Base-by-base conservation (phyloP, 768 basidiomycete genomes). In the Boletales sp. region DNA sequence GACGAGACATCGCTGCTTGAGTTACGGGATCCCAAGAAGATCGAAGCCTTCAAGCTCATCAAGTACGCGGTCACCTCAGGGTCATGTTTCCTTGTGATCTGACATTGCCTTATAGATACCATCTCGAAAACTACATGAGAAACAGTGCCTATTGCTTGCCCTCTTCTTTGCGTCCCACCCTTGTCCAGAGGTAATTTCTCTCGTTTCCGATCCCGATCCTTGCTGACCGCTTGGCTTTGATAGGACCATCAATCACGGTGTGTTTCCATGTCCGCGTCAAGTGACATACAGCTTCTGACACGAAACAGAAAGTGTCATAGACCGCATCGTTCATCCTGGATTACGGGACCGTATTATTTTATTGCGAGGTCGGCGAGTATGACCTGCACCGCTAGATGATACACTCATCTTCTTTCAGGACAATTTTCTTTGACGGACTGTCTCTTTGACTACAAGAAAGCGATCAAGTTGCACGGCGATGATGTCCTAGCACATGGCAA, bases 291-390 rank as follows among this genome's bases (percentile, higher is more conserved):
- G 17, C 3, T 39, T 36, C 51, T 68, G 44, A 56, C 42, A 41
- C 40, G 8, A 41, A 60, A 11, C 61, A 93, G 94, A 94, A 65
- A 87, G 90, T 57, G 78, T 87, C n/a, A 91, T 96, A 59, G 94
- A 96, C 66, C 82, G 84, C 40, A 84, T 96, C 41, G 77, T 91
- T 51, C 90, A 94, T 69, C 89, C 94, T 41, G 88, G 92, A 59
- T 73, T 97, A 49, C 81, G 94, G 33, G 94, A 96, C 59, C 80
- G 91, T 32, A 87, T 95, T 78, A 96, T 97, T 58, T 74, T 95
- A 15, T 71, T 92, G 32, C 79, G 91, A 74, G 87, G 93, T 86
- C 6, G 30, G 55, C 11, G 14, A 17, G 9, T 15, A 7, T 64
- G 45, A 74, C 66, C 15, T 43, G 37, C 25, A n/a, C 15, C 13